These are phyloP conservation scores for Basidiobolus meristosporus DNA, from an alignment of 371 early-diverging fungal species.

Conservation along the genomic window DNA sequence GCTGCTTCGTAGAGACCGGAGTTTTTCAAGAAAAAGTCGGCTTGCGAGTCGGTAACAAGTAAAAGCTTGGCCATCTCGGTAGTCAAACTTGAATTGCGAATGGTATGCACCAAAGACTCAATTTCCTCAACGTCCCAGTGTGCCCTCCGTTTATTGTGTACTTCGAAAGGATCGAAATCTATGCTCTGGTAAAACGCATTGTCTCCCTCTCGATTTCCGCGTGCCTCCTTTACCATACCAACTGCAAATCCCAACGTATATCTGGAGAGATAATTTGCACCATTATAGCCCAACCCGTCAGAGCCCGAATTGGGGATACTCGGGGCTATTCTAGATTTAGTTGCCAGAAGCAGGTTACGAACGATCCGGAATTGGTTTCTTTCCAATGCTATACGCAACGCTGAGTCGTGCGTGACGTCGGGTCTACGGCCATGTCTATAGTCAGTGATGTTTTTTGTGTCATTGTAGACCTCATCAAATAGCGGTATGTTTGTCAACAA, in stretches of 20 bases:
- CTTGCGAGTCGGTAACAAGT: too few relatives aligned
- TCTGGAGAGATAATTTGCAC: slow-evolving; percentile 18
- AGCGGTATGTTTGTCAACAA: too few relatives aligned
- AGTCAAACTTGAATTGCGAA: neutral
- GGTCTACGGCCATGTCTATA: too few relatives aligned
- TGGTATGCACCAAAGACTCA: neutral
- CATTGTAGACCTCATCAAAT: too few relatives aligned
- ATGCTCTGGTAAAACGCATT: slow-evolving; percentile 17
- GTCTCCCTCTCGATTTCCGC: slow-evolving; percentile 39
- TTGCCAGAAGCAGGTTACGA: slow-evolving; percentile 3
- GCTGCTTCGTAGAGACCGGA: slow-evolving; percentile 15
- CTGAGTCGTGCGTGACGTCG: too few relatives aligned
- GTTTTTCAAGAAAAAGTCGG: too few relatives aligned
- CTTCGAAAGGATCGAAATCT: slow-evolving; percentile 2
- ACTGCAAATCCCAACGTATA: slow-evolving; percentile 15
- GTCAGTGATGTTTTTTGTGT: too few relatives aligned
- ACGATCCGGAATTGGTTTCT: slow-evolving; percentile 3
- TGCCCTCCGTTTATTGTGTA: slow-evolving; percentile 5
- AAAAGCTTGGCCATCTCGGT: too few relatives aligned
- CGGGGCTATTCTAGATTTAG: slow-evolving; percentile 1
- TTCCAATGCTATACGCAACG: slow-evolving; percentile 3
- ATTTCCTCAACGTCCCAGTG: too few relatives aligned
- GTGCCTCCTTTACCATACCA: slow-evolving; percentile 30
- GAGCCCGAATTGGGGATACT: slow-evolving; percentile 8
- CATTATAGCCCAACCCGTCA: slow-evolving; percentile 4